Conservation (phyloP, 2,329 filamentous ascomycete genomes). For the Xylaria digitata region DNA sequence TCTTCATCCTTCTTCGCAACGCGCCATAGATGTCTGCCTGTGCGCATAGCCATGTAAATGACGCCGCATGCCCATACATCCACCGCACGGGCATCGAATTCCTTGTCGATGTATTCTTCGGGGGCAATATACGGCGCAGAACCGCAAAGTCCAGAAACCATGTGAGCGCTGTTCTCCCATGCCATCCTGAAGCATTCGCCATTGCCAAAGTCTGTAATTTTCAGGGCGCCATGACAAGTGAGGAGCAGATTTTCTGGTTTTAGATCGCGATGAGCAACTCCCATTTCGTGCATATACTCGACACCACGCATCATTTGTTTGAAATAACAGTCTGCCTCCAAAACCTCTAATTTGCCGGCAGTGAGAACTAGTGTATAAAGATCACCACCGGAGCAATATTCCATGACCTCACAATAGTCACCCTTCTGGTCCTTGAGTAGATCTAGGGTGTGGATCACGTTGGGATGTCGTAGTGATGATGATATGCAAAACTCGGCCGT, state of each 20-base stretch:
- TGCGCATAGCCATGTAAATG: conserved; percentile 99
- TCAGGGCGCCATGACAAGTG: conserved; percentile 90
- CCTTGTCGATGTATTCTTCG: conserved; percentile 93
- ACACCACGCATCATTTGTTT: conserved; percentile 99
- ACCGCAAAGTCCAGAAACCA: conserved; percentile 96
- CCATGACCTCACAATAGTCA: conserved; percentile 99
- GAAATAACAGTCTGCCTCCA: conserved; percentile 97
- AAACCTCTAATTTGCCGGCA: conserved; percentile 89
- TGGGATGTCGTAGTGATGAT: conserved; percentile 93
- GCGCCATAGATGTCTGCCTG: conserved; percentile 93
- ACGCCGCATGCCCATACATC: conserved; percentile 99
- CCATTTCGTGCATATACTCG: conserved; percentile 99
- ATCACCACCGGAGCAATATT: conserved; percentile 96
- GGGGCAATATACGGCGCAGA: conserved; percentile 97
- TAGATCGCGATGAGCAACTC: conserved; percentile 93
- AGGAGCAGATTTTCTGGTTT: conserved; percentile 97
- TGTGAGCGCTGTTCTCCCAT: conserved; percentile 98
- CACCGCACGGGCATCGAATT: conserved; percentile 97
- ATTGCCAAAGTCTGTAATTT: conserved; percentile 99
- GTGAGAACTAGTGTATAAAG: conserved; percentile 93
- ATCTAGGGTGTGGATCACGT: conserved; percentile 97
- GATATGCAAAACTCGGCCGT: conserved; percentile 99
- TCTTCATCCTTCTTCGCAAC: conserved; percentile 97
- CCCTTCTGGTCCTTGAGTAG: conserved; percentile 95
- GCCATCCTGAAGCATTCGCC: conserved; percentile 99